phyloP scores from a whole-genome alignment of 495 filamentous ascomycete species.

The Penicillium pancosmium region DNA sequence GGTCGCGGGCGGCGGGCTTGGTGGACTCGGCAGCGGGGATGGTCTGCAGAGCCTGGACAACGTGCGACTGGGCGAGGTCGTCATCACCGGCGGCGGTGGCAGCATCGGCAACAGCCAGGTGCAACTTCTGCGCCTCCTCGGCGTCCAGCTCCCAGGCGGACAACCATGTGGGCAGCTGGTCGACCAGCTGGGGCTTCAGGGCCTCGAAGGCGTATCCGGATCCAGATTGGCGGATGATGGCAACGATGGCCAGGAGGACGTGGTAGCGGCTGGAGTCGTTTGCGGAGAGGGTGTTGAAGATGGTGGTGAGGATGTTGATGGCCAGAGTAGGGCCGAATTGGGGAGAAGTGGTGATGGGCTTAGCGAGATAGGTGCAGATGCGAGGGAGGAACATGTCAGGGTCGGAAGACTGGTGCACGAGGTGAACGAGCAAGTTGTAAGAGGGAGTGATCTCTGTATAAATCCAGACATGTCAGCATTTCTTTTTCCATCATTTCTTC shows the following conservation, averaged over 20 bases:
- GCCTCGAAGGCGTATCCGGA: conserved; percentile 74
- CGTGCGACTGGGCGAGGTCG: conserved; percentile 77
- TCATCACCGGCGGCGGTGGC: conserved; percentile 76
- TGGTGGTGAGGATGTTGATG: conserved; percentile 83
- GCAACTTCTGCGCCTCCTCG: conserved; percentile 80
- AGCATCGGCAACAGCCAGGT: conserved; percentile 73
- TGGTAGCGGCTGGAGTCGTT: conserved; percentile 81
- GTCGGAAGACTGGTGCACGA: conserved; percentile 81
- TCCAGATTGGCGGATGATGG: conserved; percentile 71
- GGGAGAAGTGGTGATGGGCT: conserved; percentile 83
- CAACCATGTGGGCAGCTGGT: conserved; percentile 77
- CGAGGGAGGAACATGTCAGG: conserved; percentile 80
- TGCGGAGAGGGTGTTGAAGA: conserved; percentile 90
- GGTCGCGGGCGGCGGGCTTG: conserved; percentile 70
- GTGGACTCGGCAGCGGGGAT: conserved; percentile 74
- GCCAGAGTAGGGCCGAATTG: conserved; percentile 81
- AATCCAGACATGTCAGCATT: conserved; percentile 20
- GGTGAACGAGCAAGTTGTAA: conserved; percentile 94
- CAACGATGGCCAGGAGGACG: conserved; percentile 81
- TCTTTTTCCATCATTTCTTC: not conserved
- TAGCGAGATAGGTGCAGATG: conserved; percentile 84
- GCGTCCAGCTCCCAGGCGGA: conserved; percentile 78
- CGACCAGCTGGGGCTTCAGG: conserved; percentile 75
- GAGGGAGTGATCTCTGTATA: conserved; percentile 80
- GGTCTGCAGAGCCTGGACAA: conserved; percentile 80